Evolutionary conservation across 1,139 yeast species (phyloP), one percentile per base, ranked within the genome.

Genomic region (Fermentozyma sake): DNA sequence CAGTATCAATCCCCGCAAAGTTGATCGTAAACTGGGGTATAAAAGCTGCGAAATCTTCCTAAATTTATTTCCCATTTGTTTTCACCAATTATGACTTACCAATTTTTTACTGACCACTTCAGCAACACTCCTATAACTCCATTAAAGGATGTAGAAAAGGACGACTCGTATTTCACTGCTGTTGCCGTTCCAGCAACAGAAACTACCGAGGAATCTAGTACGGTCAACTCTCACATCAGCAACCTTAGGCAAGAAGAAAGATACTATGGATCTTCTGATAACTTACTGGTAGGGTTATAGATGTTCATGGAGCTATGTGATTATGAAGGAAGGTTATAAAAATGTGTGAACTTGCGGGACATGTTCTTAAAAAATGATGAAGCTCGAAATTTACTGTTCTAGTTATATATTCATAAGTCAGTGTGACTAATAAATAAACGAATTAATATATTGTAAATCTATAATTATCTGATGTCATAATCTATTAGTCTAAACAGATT

Each of bases 211-310:
- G 26, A 28, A 23, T 22, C 36, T 6, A 25, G 27, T 5, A 18
- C 22, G 12, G 30, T 33, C 19, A 37, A 38, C 32, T 27, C 39
- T 18, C 38, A 40, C 18, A 38, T 41, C 29, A 37, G 38, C 20
- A 43, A 43, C 14, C 42, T 50, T 16, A 47, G 46, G 18, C 37
- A 32, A 18, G 50, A 53, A 28, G 53, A 51, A 26, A 38, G 35
- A 30, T 48, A 37, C 33, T 50, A 51, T 36, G 41, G 33, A 34
- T 52, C 58, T 6, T 48, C 57, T 8, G 64, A 58, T 37, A 56
- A 58, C 37, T 51, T 58, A 34, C 30, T 12, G 12, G 20, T 19
- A 35, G 32, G 28, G 8, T 21, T 26, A 7, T 26, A 10, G 13
- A 7, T 19, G n/a, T 7, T 7, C 18, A 16, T 9, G 8, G 18